These are phyloP conservation scores for Zygotorulaspora florentina DNA, from an alignment of 805 yeast species.

Conservation along the genomic window DNA sequence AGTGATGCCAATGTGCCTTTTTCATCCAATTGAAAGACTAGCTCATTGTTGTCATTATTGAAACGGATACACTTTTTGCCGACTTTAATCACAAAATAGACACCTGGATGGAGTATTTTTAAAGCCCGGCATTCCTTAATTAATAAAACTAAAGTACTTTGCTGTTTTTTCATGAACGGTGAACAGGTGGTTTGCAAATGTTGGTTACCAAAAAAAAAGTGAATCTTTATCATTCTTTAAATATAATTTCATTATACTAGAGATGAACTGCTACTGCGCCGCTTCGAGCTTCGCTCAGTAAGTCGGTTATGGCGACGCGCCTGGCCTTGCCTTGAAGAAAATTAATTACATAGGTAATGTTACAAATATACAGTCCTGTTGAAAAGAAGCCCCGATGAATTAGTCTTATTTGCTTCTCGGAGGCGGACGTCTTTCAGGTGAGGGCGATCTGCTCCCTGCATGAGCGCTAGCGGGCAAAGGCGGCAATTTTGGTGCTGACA, in stretches of 20 bases:
- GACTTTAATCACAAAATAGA: slow-evolving; percentile 12
- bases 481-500: slow-evolving; percentile 11
- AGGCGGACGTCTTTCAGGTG: slow-evolving; percentile 18
- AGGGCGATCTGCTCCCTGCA: slow-evolving; percentile 10
- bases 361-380: not conserved
- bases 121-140: slow-evolving; percentile 2
- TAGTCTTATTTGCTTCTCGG: slow-evolving; percentile 1
- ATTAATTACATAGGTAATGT: too few relatives aligned
- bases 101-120: slow-evolving; percentile 2
- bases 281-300: not conserved
- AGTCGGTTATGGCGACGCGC: too few relatives aligned
- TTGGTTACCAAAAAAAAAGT: too few relatives aligned
- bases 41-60: not conserved
- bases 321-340: too few relatives aligned
- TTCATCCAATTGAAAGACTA: slow-evolving; percentile 4
- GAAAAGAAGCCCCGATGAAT: not conserved
- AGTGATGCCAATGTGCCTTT: not conserved
- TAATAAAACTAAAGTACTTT: slow-evolving; percentile 12
- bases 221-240: too few relatives aligned
- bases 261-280: not conserved
- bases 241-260: too few relatives aligned
- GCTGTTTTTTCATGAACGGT: slow-evolving; percentile 7
- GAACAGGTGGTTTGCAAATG: too few relatives aligned
- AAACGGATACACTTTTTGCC: slow-evolving; percentile 16
- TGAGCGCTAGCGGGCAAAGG: slow-evolving; percentile 13